These are phyloP conservation scores for Cystofilobasidium ferigula DNA, from an alignment of 768 basidiomycete species.

Conservation along the genomic window DNA sequence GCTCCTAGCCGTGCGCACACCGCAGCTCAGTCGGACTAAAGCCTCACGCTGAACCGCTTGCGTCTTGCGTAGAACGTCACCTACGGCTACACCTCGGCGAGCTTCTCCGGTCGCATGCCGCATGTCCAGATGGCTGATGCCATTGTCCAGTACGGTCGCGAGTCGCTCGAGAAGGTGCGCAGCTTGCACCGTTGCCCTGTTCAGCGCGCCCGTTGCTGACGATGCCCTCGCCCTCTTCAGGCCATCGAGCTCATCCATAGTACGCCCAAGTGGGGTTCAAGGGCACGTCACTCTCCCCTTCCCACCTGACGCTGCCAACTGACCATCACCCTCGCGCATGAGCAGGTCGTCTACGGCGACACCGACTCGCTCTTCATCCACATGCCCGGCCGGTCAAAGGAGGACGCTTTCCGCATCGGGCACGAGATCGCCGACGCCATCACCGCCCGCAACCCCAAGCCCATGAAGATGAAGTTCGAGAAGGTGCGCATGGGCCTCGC, in stretches of 20 bases:
- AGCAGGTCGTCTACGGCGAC: slow-evolving; percentile 80
- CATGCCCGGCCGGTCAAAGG: slow-evolving; percentile 78
- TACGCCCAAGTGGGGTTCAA: slow-evolving; percentile 73
- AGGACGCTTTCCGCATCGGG: slow-evolving; percentile 85
- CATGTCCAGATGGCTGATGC: slow-evolving; percentile 96
- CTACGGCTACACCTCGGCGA: slow-evolving; percentile 90
- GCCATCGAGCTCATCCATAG: slow-evolving; percentile 69
- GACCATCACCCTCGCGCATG: not conserved
- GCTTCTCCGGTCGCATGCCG: slow-evolving; percentile 94
- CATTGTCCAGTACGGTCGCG: slow-evolving; percentile 90
- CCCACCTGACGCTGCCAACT: not conserved
- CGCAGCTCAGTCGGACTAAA: not conserved
- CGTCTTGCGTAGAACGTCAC: slow-evolving; percentile 54
- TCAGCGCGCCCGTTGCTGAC: not conserved
- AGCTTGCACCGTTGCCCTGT: not conserved
- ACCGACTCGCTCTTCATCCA: slow-evolving; percentile 93
- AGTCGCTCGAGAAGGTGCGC: slow-evolving; percentile 80
- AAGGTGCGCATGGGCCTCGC: slow-evolving; percentile 49
- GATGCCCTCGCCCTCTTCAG: slow-evolving; percentile 40
- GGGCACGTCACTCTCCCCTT: slow-evolving; percentile 30
- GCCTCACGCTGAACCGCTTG: not conserved
- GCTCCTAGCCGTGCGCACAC: slow-evolving; percentile 74
- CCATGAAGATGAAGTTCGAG: slow-evolving; percentile 93
- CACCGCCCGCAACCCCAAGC: slow-evolving; percentile 74
- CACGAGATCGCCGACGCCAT: slow-evolving; percentile 82